Conservation (phyloP, 108 stramenopile species). For the Parietichytrium sp. region DNA sequence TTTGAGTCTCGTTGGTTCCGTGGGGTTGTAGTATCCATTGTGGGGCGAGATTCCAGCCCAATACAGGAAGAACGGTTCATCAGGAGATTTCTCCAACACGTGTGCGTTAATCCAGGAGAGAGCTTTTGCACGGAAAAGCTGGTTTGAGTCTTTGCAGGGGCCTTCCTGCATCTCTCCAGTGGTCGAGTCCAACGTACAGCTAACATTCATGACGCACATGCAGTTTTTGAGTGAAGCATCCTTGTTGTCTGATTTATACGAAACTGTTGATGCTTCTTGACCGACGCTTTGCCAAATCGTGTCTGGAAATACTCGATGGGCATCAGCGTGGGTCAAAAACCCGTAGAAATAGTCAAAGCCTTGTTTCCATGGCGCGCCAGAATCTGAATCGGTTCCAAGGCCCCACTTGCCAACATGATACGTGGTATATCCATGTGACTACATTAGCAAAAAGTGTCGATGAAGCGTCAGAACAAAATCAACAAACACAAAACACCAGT, state of each 20-base stretch:
- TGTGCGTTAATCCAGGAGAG: background rate
- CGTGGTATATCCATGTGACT: background rate
- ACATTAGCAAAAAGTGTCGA: no score
- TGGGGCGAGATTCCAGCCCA: slow-evolving; percentile 17
- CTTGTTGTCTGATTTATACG: background rate
- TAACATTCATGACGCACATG: background rate
- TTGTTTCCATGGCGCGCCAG: slow-evolving; percentile 14
- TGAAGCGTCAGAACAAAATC: no score
- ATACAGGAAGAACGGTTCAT: background rate
- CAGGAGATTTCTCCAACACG: background rate
- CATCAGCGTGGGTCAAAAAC: background rate
- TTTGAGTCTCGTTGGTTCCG: background rate
- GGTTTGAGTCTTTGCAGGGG: background rate
- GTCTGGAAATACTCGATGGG: background rate
- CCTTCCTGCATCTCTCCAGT: background rate
- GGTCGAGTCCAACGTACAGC: background rate
- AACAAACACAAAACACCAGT: no score
- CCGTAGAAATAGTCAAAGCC: slow-evolving; percentile 29
- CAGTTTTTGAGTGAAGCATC: background rate
- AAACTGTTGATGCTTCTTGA: background rate
- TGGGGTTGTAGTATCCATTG: background rate
- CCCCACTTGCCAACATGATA: slow-evolving; percentile 15
- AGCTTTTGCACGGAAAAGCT: slow-evolving; percentile 1
- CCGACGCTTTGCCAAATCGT: background rate
- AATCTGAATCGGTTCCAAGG: background rate